phyloP scores from a whole-genome alignment of 73 alveolate species.

The Tetrahymena borealis region DNA sequence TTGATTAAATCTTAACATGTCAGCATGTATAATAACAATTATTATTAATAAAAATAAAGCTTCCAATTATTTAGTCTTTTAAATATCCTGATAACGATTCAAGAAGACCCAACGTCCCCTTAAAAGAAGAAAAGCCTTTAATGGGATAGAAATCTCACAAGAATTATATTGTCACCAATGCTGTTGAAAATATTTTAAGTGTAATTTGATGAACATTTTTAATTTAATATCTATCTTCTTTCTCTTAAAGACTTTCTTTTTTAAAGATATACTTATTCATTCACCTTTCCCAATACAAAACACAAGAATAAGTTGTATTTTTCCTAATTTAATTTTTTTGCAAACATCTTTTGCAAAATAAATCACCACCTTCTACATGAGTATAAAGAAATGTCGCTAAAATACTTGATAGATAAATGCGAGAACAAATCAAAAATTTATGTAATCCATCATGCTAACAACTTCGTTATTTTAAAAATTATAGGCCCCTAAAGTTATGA shows the following conservation, averaged over 20 bases:
- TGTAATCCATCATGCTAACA: too few species aligned
- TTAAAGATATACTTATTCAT: conserved; percentile 9
- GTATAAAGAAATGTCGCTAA: neutral
- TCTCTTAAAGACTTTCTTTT: neutral
- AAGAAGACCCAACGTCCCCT: conserved; percentile 87
- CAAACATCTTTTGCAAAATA: neutral
- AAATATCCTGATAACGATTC: neutral
- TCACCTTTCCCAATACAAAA: neutral
- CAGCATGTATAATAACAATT: neutral
- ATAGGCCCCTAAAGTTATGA: conserved; percentile 72
- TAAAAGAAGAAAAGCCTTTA: conserved; percentile 88
- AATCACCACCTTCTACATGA: neutral
- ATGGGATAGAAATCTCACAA: conserved; percentile 85
- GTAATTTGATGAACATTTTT: neutral
- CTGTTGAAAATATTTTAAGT: conserved; percentile 91
- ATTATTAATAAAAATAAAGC: neutral
- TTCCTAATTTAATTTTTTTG: neutral
- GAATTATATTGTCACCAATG: conserved; percentile 92
- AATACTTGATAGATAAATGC: too few species aligned
- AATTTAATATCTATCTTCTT: neutral
- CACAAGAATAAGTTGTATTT: neutral
- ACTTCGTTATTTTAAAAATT: too few species aligned
- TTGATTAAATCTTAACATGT: too few species aligned
- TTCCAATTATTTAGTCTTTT: conserved; percentile 26
- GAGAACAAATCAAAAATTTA: too few species aligned